A percentile compares a stretch with the other conserved stretches of the same genome.
phyloP scores from a whole-genome alignment of 2,329 filamentous ascomycete species.

The Phoma sp. region DNA sequence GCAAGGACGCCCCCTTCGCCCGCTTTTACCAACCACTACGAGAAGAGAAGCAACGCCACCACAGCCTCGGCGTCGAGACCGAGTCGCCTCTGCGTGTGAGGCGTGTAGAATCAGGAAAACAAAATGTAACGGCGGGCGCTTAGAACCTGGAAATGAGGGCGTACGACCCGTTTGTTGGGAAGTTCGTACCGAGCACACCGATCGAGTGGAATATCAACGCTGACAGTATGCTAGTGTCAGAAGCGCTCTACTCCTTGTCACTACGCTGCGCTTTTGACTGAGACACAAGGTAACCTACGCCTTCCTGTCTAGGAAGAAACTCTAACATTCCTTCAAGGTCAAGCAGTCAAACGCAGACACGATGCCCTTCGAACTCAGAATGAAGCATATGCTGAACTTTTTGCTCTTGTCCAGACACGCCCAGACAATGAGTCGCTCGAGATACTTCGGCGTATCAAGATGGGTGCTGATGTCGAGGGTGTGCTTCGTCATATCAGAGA shows the following conservation, averaged over 20 bases:
- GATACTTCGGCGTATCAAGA: constrained; percentile 23
- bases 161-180: constrained; percentile 5
- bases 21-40: constrained; percentile 1
- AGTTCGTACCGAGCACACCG: constrained; percentile 4
- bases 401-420: constrained; percentile 17
- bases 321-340: constrained; percentile 12
- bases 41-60: constrained; percentile 3
- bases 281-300: constrained; percentile 10
- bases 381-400: constrained; percentile 21
- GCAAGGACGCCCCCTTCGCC: constrained; percentile 4
- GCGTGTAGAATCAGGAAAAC: constrained; percentile 7
- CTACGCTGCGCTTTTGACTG: constrained; percentile 6
- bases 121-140: constrained; percentile 7
- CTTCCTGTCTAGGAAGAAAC: not conserved
- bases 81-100: constrained; percentile 8
- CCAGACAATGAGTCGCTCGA: constrained; percentile 19
- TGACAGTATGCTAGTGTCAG: constrained; percentile 6
- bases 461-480: constrained; percentile 17
- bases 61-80: constrained; percentile 3
- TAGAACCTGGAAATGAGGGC: constrained; percentile 1
- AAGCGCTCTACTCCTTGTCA: constrained; percentile 8
- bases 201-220: not conserved
- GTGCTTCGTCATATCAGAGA: constrained; percentile 23
- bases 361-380: constrained; percentile 18
- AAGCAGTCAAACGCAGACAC: constrained; percentile 24